Conservation (phyloP, 768 basidiomycete genomes). For the Boletellus emodensis region DNA sequence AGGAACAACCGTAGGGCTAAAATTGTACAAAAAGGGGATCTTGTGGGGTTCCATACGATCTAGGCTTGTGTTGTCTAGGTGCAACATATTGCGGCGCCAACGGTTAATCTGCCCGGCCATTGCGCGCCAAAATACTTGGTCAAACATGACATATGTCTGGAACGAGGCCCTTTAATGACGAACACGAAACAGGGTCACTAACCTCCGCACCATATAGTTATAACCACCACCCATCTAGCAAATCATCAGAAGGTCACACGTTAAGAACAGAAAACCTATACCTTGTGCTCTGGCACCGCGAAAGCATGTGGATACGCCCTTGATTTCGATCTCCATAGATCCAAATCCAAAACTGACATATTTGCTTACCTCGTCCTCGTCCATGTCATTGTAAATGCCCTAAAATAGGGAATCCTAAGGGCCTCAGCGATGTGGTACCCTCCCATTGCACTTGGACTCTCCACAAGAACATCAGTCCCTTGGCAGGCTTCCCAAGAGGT, state of each 20-base stretch:
- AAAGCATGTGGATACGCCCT: slow-evolving; percentile 98
- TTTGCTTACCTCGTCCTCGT: slow-evolving; percentile 70
- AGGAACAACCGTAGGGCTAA: slow-evolving; percentile 86
- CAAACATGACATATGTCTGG: slow-evolving; percentile 94
- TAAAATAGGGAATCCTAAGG: slow-evolving; percentile 86
- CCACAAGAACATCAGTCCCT: slow-evolving; percentile 87
- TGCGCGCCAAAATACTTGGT: slow-evolving; percentile 96
- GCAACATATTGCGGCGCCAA: slow-evolving; percentile 78
- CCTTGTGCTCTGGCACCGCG: slow-evolving; percentile 94
- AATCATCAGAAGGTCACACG: slow-evolving; percentile 13
- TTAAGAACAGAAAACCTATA: slow-evolving; percentile 25
- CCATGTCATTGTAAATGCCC: slow-evolving; percentile 99
- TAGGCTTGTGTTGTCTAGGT: slow-evolving; percentile 74
- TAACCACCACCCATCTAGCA: slow-evolving; percentile 90
- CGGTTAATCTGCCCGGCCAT: slow-evolving; percentile 92
- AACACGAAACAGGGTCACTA: not conserved
- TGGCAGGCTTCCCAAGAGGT: slow-evolving; percentile 98
- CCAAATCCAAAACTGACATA: not conserved
- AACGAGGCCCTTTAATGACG: slow-evolving; percentile 2
- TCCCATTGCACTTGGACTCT: slow-evolving; percentile 96
- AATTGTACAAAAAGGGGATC: slow-evolving; percentile 97
- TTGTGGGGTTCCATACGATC: slow-evolving; percentile 98
- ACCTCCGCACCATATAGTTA: slow-evolving; percentile 86
- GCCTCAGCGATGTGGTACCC: slow-evolving; percentile 97
- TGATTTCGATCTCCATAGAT: slow-evolving; percentile 5